These are phyloP conservation scores for Trichoderma sp. DNA, from an alignment of 2,329 filamentous ascomycete species.

Conservation along the genomic window DNA sequence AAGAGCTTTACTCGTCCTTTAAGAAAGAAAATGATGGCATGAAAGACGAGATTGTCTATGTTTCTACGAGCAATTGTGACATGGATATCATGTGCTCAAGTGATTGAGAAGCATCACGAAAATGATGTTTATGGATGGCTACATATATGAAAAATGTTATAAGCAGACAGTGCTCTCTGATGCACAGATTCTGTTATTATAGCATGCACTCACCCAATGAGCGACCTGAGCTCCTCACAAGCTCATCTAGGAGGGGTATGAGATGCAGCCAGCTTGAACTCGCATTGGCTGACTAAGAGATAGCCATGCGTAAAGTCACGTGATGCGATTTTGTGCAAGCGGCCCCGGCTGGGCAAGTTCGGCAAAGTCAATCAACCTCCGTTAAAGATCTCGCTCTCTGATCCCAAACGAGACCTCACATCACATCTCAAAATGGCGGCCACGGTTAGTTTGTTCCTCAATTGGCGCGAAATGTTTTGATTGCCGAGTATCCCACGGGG, in stretches of 20 bases:
- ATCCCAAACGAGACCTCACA: constrained; percentile 46
- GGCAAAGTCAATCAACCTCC: constrained; percentile 49
- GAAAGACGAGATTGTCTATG: neutral
- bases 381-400: constrained; percentile 52
- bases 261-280: neutral
- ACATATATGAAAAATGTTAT: too few relatives aligned
- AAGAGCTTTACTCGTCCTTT: constrained; percentile 20
- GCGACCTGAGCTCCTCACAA: neutral
- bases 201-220: neutral
- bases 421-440: constrained; percentile 63
- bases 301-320: constrained; percentile 32
- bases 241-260: neutral
- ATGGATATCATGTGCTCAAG: too few relatives aligned
- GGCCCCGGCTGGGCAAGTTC: constrained; percentile 40
- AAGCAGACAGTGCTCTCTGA: neutral
- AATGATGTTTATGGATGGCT: neutral
- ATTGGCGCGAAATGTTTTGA: constrained; percentile 28
- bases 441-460: constrained; percentile 58
- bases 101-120: neutral
- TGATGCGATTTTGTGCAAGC: constrained; percentile 31
- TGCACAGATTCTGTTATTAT: neutral
- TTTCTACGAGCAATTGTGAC: neutral
- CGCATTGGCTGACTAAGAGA: neutral
- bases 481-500: neutral
- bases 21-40: constrained; percentile 16